phyloP scores from a whole-genome alignment of 1,284 basidiomycete genomes.

The Apiotrichum gracile region DNA sequence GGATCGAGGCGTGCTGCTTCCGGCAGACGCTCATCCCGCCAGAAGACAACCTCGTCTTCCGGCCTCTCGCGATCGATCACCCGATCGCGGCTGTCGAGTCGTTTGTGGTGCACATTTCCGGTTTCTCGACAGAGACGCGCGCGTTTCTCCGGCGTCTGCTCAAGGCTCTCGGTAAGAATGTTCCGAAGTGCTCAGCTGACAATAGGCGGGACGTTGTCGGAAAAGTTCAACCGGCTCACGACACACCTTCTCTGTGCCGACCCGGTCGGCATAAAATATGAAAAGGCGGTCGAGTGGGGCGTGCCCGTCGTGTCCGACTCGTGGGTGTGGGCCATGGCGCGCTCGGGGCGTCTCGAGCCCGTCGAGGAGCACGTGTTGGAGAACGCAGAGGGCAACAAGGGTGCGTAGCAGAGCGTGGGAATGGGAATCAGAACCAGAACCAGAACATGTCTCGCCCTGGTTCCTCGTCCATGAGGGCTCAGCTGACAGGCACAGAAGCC shows the following conservation, averaged over 20 bases:
- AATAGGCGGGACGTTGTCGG: slow-evolving; percentile 25
- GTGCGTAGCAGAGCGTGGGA: too few relatives aligned
- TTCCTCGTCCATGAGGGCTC: too few relatives aligned
- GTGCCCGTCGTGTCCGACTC: slow-evolving; percentile 29
- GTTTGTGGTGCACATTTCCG: slow-evolving; percentile 34
- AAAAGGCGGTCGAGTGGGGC: slow-evolving; percentile 36
- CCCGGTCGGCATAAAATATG: slow-evolving; percentile 29
- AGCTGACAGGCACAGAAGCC: too few relatives aligned
- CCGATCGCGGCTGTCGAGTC: slow-evolving; percentile 29
- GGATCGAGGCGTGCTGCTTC: slow-evolving; percentile 43
- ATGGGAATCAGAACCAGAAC: too few relatives aligned
- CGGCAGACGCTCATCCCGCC: slow-evolving; percentile 29
- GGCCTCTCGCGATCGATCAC: slow-evolving; percentile 27
- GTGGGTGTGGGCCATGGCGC: slow-evolving; percentile 37
- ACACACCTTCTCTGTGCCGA: slow-evolving; percentile 36
- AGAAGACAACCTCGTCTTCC: slow-evolving; percentile 36
- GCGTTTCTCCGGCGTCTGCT: slow-evolving; percentile 36
- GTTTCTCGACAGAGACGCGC: slow-evolving; percentile 27
- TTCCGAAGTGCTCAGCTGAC: background rate
- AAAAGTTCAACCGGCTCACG: slow-evolving; percentile 26
- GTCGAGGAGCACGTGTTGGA: slow-evolving; percentile 12
- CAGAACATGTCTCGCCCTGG: slow-evolving; percentile 7
- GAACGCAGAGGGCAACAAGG: too few relatives aligned
- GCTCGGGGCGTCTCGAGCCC: slow-evolving; percentile 23
- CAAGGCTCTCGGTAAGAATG: slow-evolving; percentile 26